Evolutionary conservation across 1,284 basidiomycete species (phyloP).

Genomic region (Leccinum pachyderme): DNA sequence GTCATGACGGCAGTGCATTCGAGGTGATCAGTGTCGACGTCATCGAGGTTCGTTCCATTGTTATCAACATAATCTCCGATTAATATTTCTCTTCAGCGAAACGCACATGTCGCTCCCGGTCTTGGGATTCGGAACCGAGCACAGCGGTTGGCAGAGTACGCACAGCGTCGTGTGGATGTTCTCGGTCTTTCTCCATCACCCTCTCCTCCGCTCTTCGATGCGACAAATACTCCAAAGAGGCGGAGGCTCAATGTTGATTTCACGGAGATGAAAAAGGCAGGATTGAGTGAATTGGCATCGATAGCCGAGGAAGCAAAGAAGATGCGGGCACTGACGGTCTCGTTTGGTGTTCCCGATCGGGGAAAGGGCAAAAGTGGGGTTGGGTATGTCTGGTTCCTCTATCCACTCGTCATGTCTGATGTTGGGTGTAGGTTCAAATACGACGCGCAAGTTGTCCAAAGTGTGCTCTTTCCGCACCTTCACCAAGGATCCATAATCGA

Average conservation of each 20-base stretch:
- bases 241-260: slow-evolving; percentile 25
- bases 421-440: slow-evolving; percentile 53
- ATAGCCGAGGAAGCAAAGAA: slow-evolving; percentile 34
- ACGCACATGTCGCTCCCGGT: slow-evolving; percentile 43
- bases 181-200: slow-evolving; percentile 39
- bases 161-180: slow-evolving; percentile 53
- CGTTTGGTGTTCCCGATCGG: slow-evolving; percentile 42
- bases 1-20: slow-evolving; percentile 72
- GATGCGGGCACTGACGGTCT: slow-evolving; percentile 45
- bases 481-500: slow-evolving; percentile 6
- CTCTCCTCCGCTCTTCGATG: slow-evolving; percentile 32
- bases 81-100: slow-evolving; percentile 35
- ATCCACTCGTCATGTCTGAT: neutral
- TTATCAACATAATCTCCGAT: neutral
- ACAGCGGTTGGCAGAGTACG: slow-evolving; percentile 65
- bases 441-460: slow-evolving; percentile 44
- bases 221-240: slow-evolving; percentile 33
- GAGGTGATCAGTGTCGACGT: slow-evolving; percentile 64
- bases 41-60: slow-evolving; percentile 48
- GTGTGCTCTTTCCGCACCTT: slow-evolving; percentile 44
- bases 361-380: slow-evolving; percentile 40
- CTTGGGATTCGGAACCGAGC: slow-evolving; percentile 59
- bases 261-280: slow-evolving; percentile 23
- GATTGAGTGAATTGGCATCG: slow-evolving; percentile 14
- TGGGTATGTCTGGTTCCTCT: slow-evolving; percentile 39